These are phyloP conservation scores for Candida ficus DNA, from an alignment of 805 yeast species.

Conservation along the genomic window DNA sequence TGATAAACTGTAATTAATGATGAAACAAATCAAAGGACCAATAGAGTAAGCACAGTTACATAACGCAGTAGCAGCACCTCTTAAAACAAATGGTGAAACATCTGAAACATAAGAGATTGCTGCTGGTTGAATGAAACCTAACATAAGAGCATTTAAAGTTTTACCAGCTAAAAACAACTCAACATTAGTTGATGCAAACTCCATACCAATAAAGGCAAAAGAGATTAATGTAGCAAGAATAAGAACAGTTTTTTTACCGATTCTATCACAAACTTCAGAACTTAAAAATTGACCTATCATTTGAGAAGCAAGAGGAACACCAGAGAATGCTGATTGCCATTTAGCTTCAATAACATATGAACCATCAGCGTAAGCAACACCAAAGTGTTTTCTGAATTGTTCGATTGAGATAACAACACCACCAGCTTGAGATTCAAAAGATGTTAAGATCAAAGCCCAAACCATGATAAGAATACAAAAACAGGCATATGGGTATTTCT, in stretches of 20 bases:
- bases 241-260: conserved; percentile 32
- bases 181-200: conserved; percentile 33
- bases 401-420: conserved; percentile 33
- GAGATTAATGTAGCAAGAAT: conserved; percentile 26
- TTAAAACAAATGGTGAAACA: conserved; percentile 33
- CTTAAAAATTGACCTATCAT: conserved; percentile 25
- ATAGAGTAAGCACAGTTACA: conserved; percentile 34
- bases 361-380: conserved; percentile 25
- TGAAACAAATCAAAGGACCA: conserved; percentile 32
- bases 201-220: conserved; percentile 33
- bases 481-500: conserved; percentile 35
- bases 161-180: conserved; percentile 35
- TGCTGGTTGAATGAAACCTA: conserved; percentile 35
- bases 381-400: conserved; percentile 31
- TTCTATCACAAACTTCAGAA: conserved; percentile 26
- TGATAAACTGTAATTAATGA: conserved; percentile 18
- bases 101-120: conserved; percentile 36
- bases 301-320: conserved; percentile 27
- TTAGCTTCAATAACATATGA: conserved; percentile 32
- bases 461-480: conserved; percentile 37
- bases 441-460: conserved; percentile 34
- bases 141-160: conserved; percentile 33
- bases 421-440: conserved; percentile 36
- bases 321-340: conserved; percentile 40
- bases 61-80: conserved; percentile 34